phyloP scores from a whole-genome alignment of 331 rosid genomes.

The Saraca asoca region DNA sequence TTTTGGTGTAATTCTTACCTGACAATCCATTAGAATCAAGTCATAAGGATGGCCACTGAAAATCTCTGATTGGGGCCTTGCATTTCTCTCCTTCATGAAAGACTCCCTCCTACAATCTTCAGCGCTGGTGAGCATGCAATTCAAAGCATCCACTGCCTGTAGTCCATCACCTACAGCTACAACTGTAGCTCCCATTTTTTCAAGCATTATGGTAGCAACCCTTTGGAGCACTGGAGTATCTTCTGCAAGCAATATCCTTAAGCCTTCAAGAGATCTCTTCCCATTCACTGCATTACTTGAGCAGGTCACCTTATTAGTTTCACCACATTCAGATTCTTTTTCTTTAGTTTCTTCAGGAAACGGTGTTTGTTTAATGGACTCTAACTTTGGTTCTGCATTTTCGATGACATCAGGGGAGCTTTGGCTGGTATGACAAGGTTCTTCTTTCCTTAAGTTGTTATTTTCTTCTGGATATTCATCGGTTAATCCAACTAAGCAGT shows the following conservation, averaged over 20 bases:
- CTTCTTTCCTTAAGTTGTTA: constrained; percentile 45
- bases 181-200: constrained; percentile 92
- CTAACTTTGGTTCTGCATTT: constrained; percentile 28
- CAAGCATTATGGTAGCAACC: constrained; percentile 97
- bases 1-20: constrained; percentile 51
- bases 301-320: constrained; percentile 35
- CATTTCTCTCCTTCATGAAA: constrained; percentile 43
- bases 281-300: constrained; percentile 46
- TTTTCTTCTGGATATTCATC: constrained; percentile 43
- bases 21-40: constrained; percentile 97
- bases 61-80: constrained; percentile 48
- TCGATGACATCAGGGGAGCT: constrained; percentile 28
- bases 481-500: constrained; percentile 60
- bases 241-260: constrained; percentile 87
- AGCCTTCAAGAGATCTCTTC: constrained; percentile 76
- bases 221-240: constrained; percentile 94
- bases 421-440: constrained; percentile 36
- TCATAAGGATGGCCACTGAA: constrained; percentile 53
- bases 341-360: constrained; percentile 35
- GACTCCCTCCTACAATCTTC: constrained; percentile 53
- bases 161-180: constrained; percentile 87
- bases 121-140: constrained; percentile 36
- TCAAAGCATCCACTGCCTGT: constrained; percentile 86
- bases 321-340: constrained; percentile 40
- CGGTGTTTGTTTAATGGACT: constrained; percentile 33